Base-by-base conservation (phyloP, 768 basidiomycete species). In the Nevesoporus exiguus region DNA sequence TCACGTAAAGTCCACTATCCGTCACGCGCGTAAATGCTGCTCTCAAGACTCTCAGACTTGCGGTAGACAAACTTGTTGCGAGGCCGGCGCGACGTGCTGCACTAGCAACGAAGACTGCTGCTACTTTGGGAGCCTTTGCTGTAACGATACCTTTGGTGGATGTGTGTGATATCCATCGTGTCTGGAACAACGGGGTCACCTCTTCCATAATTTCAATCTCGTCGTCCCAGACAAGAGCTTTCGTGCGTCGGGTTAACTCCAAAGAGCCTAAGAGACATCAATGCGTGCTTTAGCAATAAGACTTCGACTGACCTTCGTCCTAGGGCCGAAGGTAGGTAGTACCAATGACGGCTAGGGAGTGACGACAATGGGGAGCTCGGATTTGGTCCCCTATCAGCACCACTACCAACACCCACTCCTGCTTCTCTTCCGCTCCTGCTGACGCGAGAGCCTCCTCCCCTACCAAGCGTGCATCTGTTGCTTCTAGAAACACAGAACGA, bases 61-160 rank as follows among this genome's bases (percentile, higher is more conserved):
- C 21, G 46, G 44, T 24, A 58, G 58, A 3, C 25, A 15, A 11
- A 2, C 15, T 25, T 66, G 66, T 17, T 66, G 64, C 24, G 0
- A 13, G 1, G 0, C 52, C 13, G 59, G 54, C 29, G 42, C 55
- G n/a, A 22, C 8, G 11, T 65, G 63, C 43, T 65, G 64, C 33
- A 41, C 19, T 22, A 8, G 27, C 27, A 30, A 42, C n/a, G 5
- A 0, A 0, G 17, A 10, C 8, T 66, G 65, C 21, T 66, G 64
- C 19, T 40, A 21, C 25, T 0, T 43, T 7, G 59, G 63, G 41
- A 17, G 5, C 24, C 40, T 49, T 22, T 68, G 66, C 19, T 67
- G 66, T 27, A 59, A 52, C 31, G 66, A 67, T 31, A 40, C 40
- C 9, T 31, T 40, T 27, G 66, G 66, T 29, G 60, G 54, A 50